phyloP scores from a whole-genome alignment of 331 rosid species.

The Stylosanthes scabra region DNA sequence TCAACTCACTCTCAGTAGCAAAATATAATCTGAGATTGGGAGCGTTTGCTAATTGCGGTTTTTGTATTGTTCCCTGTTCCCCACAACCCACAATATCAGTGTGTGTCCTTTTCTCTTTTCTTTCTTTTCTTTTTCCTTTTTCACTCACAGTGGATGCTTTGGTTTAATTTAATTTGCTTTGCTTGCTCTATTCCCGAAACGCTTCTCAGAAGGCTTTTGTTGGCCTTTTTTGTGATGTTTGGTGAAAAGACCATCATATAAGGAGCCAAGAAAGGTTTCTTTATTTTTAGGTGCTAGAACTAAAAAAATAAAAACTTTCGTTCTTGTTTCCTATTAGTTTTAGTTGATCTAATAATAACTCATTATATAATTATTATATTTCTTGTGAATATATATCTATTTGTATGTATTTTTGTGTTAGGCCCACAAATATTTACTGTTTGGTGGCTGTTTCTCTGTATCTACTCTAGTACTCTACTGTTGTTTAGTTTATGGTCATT shows the following conservation, averaged over 20 bases:
- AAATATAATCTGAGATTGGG: slow-evolving; percentile 38
- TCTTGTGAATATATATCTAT: slow-evolving; percentile 20
- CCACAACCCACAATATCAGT: neutral
- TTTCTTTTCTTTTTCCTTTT: neutral
- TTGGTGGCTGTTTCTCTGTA: slow-evolving; percentile 5
- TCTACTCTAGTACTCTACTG: too few species aligned
- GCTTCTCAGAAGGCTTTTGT: slow-evolving; percentile 7
- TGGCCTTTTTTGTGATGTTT: neutral
- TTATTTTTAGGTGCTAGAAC: slow-evolving; percentile 10
- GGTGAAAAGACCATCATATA: neutral
- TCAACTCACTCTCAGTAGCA: neutral
- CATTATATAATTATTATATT: slow-evolving; percentile 33
- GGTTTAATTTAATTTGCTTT: slow-evolving; percentile 2
- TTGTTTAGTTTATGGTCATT: neutral
- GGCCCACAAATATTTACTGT: neutral
- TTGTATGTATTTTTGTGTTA: neutral
- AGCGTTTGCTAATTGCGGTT: slow-evolving; percentile 46
- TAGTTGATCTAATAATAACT: too few species aligned
- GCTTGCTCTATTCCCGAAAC: slow-evolving; percentile 49
- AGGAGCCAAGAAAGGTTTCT: neutral
- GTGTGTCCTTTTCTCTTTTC: neutral
- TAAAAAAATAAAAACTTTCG: too few species aligned
- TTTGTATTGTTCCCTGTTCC: neutral
- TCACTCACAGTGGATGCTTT: neutral
- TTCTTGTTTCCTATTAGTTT: too few species aligned